phyloP scores from a whole-genome alignment of 768 basidiomycete species.

The Pleurotus platypus region DNA sequence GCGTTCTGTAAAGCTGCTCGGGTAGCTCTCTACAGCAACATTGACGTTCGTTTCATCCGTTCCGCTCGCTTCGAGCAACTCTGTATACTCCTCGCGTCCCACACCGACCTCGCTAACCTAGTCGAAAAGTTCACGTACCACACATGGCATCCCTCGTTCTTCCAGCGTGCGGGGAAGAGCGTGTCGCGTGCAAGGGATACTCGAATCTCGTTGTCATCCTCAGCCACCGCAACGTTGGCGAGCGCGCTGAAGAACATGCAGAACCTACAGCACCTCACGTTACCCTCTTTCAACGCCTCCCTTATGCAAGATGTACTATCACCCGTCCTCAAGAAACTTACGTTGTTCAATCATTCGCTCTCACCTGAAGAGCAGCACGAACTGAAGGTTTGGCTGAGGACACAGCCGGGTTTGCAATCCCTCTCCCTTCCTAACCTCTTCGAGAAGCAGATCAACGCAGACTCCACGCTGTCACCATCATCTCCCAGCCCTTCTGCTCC shows the following conservation, averaged over 20 bases:
- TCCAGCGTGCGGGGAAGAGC: constrained; percentile 14
- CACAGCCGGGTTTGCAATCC: constrained; percentile 10
- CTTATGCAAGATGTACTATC: constrained; percentile 39
- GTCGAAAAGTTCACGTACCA: constrained; percentile 36
- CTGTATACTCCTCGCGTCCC: constrained; percentile 31
- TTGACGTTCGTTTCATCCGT: constrained; percentile 31
- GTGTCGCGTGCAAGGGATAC: constrained; percentile 42
- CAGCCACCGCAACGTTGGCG: constrained; percentile 34
- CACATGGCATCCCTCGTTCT: constrained; percentile 39
- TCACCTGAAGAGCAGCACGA: constrained; percentile 23
- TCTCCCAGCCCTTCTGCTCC: constrained; percentile 15
- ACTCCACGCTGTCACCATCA: constrained; percentile 9
- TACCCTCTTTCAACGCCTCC: constrained; percentile 39
- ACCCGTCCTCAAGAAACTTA: constrained; percentile 36
- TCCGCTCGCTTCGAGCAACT: constrained; percentile 28
- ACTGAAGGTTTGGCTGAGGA: constrained; percentile 18
- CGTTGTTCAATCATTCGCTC: constrained; percentile 30
- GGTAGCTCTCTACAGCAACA: constrained; percentile 24
- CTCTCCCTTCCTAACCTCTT: constrained; percentile 23
- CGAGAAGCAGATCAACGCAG: constrained; percentile 14
- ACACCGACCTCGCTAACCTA: constrained; percentile 35
- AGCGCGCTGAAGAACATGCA: constrained; percentile 44
- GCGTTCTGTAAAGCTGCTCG: constrained; percentile 30
- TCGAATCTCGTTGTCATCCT: constrained; percentile 27
- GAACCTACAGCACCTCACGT: constrained; percentile 33